Evolutionary conservation across 2,329 filamentous ascomycete genomes (phyloP).

Genomic region (Alternaria arbusti): DNA sequence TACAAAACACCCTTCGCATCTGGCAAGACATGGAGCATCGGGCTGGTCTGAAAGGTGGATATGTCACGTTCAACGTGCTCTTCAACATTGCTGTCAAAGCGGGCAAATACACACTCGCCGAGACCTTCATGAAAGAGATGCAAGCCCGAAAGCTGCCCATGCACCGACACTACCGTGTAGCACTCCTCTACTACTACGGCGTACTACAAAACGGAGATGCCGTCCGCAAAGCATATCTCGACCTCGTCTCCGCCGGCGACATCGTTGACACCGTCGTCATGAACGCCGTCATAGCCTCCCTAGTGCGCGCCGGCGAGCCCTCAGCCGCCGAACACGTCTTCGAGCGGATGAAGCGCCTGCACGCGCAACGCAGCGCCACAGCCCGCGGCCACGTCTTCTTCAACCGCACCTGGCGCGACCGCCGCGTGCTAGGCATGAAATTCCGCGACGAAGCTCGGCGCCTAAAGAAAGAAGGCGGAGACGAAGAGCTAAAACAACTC

Average conservation of each 20-base stretch:
- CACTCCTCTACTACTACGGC: conserved; percentile 83
- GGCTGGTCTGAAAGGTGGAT: conserved; percentile 68
- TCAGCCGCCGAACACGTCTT: conserved; percentile 81
- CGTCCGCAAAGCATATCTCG: conserved; percentile 77
- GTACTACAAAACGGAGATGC: conserved; percentile 74
- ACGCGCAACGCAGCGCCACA: conserved; percentile 47
- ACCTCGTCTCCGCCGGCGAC: conserved; percentile 84
- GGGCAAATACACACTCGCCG: conserved; percentile 81
- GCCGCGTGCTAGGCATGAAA: conserved; percentile 54
- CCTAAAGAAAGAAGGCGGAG: conserved; percentile 52
- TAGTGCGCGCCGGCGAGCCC: conserved; percentile 78
- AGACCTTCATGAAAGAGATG: conserved; percentile 87
- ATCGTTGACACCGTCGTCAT: conserved; percentile 86
- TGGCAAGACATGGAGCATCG: conserved; percentile 91
- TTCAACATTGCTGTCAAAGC: conserved; percentile 88
- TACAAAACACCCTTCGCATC: conserved; percentile 73
- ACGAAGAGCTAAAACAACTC: conserved; percentile 63
- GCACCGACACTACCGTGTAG: conserved; percentile 82
- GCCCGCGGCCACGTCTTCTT: conserved; percentile 35
- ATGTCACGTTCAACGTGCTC: conserved; percentile 90
- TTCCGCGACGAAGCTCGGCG: conserved; percentile 55
- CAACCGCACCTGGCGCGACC: conserved; percentile 51
- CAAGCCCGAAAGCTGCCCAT: conserved; percentile 68
- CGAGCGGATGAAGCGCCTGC: conserved; percentile 76
- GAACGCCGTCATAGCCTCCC: conserved; percentile 82